Conservation (phyloP, 805 yeast genomes). For the Candida succiphila region DNA sequence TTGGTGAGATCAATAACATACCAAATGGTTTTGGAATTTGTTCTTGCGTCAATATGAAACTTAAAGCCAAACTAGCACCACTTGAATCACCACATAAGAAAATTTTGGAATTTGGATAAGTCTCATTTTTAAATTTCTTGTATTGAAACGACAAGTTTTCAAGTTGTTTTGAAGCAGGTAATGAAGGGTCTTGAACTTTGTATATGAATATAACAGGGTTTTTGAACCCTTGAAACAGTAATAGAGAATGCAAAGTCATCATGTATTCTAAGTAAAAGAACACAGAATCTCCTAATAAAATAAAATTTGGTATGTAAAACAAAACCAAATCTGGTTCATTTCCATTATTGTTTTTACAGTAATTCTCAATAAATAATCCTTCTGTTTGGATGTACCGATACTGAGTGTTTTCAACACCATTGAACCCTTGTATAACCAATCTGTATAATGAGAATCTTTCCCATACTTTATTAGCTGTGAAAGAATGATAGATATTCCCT, state of each 20-base stretch:
- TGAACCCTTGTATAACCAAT: conserved; percentile 21
- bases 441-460: conserved; percentile 21
- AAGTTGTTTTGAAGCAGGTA: conserved; percentile 17
- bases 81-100: conserved; percentile 36
- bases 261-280: conserved; percentile 36
- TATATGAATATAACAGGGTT: conserved; percentile 36
- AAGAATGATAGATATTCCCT: conserved; percentile 9
- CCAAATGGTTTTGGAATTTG: conserved; percentile 13
- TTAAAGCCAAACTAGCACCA: conserved; percentile 34
- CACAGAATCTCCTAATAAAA: conserved; percentile 23
- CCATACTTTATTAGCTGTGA: conserved; percentile 22
- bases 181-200: conserved; percentile 17
- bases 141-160: conserved; percentile 20
- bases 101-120: conserved; percentile 17
- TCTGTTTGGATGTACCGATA: conserved; percentile 10
- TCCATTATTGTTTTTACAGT: conserved; percentile 22
- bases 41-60: conserved; percentile 18
- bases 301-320: conserved; percentile 36
- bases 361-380: conserved; percentile 19
- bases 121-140: conserved; percentile 13
- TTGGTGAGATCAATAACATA: conserved; percentile 17
- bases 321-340: conserved; percentile 27
- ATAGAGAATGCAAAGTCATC: conserved; percentile 27
- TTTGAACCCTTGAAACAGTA: conserved; percentile 37
- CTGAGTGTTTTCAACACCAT: conserved; percentile 23